Percentiles rank a stretch among this genome's conserved stretches.
These are phyloP conservation scores for Dendryphion nanum DNA, from an alignment of 2,329 filamentous ascomycete species.

Conservation along the genomic window DNA sequence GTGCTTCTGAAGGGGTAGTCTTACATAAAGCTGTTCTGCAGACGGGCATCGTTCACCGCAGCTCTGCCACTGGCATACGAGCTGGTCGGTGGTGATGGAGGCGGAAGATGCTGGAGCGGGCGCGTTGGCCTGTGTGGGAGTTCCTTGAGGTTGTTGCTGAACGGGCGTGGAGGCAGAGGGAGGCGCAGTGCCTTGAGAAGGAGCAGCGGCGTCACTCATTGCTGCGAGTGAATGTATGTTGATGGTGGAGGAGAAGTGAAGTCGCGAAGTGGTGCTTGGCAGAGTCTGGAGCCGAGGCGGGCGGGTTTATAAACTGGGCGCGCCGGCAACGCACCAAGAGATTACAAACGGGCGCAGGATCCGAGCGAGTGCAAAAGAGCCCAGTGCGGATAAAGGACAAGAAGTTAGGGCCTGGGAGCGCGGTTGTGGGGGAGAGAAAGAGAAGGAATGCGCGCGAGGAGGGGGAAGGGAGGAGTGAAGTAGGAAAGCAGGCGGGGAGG, in stretches of 20 bases:
- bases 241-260: neutral
- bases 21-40: slow-evolving; percentile 63
- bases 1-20: slow-evolving; percentile 17
- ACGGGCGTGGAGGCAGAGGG: slow-evolving; percentile 1
- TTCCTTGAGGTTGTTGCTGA: slow-evolving; percentile 1
- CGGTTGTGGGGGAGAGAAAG: neutral
- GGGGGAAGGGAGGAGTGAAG: slow-evolving; percentile 9
- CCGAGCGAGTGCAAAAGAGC: too few relatives aligned
- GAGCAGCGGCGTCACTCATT: slow-evolving; percentile 10
- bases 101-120: slow-evolving; percentile 28
- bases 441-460: slow-evolving; percentile 3
- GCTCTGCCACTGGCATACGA: slow-evolving; percentile 61
- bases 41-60: slow-evolving; percentile 60
- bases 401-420: neutral
- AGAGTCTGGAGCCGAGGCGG: slow-evolving; percentile 5
- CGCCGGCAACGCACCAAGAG: neutral
- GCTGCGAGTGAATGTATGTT: slow-evolving; percentile 2
- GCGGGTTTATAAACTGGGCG: neutral
- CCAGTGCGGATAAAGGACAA: too few relatives aligned
- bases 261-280: slow-evolving; percentile 8
- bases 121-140: neutral
- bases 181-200: slow-evolving; percentile 6
- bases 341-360: too few relatives aligned
- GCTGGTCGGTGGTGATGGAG: slow-evolving; percentile 41
- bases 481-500: slow-evolving; percentile 11